Conservation (phyloP, 192 early-diverging fungal genomes). For the Phlyctochytrium bullatum region DNA sequence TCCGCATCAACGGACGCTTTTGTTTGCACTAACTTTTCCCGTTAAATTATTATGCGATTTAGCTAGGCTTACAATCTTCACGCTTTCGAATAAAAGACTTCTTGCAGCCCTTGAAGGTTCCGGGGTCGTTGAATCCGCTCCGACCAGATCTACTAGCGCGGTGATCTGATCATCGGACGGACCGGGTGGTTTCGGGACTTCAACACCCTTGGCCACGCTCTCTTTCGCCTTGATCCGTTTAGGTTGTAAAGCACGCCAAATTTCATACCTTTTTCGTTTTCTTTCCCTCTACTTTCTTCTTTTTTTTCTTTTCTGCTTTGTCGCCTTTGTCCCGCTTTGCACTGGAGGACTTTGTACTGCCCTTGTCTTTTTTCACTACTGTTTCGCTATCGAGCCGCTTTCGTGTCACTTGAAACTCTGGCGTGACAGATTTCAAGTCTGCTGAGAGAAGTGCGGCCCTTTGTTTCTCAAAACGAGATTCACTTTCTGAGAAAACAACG, state of each 20-base stretch:
- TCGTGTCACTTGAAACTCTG: constrained; percentile 1
- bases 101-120: background rate
- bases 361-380: constrained; percentile 17
- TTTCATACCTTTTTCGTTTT: constrained; percentile 6
- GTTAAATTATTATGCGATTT: too few species aligned
- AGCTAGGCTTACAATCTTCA: too few species aligned
- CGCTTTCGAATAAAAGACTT: background rate
- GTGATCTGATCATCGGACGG: too few species aligned
- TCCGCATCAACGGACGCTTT: too few species aligned
- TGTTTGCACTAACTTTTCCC: too few species aligned
- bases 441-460: constrained; percentile 20
- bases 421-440: constrained; percentile 8
- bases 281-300: constrained; percentile 25
- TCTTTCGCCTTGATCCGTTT: constrained; percentile 14
- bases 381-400: constrained; percentile 1
- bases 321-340: constrained; percentile 6
- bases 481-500: background rate
- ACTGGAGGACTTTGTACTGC: too few species aligned
- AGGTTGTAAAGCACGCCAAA: background rate
- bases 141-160: background rate
- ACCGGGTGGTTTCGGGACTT: too few species aligned
- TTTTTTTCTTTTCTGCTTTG: background rate
- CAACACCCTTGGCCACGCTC: background rate
- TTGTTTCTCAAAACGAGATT: constrained; percentile 13
- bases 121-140: background rate